These are phyloP conservation scores for Zymoseptoria passerinii DNA, from an alignment of 2,329 filamentous ascomycete genomes.

Conservation along the genomic window DNA sequence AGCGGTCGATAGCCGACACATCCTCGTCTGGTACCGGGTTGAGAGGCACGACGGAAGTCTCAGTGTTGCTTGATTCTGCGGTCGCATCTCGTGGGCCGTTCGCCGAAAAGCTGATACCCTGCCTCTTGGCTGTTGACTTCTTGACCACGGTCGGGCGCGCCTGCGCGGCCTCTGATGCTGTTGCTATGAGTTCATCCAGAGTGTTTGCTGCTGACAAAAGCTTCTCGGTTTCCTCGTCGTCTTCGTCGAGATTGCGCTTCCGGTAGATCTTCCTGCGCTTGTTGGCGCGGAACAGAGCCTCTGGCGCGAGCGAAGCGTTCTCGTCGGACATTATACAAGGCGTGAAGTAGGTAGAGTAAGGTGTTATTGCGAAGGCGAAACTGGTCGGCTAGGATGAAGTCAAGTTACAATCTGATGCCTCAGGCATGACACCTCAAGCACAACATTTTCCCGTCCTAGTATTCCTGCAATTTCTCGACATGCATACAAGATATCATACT, in stretches of 20 bases:
- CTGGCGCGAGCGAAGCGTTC: conserved; percentile 2
- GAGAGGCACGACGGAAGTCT: conserved; percentile 10
- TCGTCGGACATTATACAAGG: background rate
- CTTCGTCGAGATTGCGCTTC: conserved; percentile 32
- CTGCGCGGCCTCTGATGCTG: background rate
- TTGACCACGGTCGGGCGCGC: conserved; percentile 5
- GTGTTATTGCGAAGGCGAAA: background rate
- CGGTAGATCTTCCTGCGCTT: conserved; percentile 46
- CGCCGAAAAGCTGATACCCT: conserved; percentile 25
- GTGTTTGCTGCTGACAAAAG: background rate
- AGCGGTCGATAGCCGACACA: conserved; percentile 42
- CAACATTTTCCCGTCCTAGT: too few relatives aligned
- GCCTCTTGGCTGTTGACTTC: conserved; percentile 16
- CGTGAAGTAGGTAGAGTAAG: background rate
- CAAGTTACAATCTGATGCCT: too few relatives aligned
- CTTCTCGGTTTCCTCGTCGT: conserved; percentile 7
- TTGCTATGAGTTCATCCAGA: background rate
- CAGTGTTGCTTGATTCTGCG: background rate
- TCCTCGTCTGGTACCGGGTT: conserved; percentile 3
- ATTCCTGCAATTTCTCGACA: too few relatives aligned
- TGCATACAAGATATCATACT: too few relatives aligned
- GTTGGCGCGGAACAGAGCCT: conserved; percentile 38
- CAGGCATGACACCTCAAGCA: too few relatives aligned
- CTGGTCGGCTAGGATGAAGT: too few relatives aligned
- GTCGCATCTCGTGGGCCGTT: background rate